These are phyloP conservation scores for Flueggea neowawraea DNA, from an alignment of 441 rosid genomes.

Conservation along the genomic window DNA sequence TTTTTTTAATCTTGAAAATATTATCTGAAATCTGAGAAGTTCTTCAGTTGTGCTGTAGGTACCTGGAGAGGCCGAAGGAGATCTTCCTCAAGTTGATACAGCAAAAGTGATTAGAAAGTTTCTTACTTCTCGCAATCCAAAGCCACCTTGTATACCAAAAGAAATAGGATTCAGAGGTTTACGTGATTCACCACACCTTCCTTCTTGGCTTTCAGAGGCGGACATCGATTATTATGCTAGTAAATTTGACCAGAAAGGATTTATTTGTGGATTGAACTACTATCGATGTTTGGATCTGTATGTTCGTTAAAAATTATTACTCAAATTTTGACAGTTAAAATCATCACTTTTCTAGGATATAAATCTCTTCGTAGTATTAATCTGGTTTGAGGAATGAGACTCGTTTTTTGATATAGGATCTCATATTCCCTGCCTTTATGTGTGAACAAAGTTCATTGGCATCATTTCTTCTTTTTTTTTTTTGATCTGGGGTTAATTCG, in stretches of 20 bases:
- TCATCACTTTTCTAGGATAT: background rate
- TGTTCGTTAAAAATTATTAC: conserved; percentile 10
- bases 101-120: conserved; percentile 26
- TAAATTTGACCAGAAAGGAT: conserved; percentile 43
- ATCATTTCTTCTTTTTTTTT: background rate
- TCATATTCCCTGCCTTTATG: too few relatives aligned
- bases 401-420: too few relatives aligned
- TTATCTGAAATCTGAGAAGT: background rate
- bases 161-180: conserved; percentile 24
- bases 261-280: conserved; percentile 66
- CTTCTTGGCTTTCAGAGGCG: conserved; percentile 62
- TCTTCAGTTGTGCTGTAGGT: conserved; percentile 25
- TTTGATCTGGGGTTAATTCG: background rate
- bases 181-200: conserved; percentile 24
- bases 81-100: conserved; percentile 31
- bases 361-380: too few relatives aligned
- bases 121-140: conserved; percentile 25
- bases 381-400: too few relatives aligned
- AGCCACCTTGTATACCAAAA: conserved; percentile 37
- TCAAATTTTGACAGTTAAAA: background rate
- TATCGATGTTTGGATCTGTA: conserved; percentile 65
- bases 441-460: background rate
- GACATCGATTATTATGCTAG: conserved; percentile 45
- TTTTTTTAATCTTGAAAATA: background rate
- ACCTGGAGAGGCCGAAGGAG: conserved; percentile 51